Percentiles rank a stretch among this genome's conserved stretches.
phyloP scores from a whole-genome alignment of 108 stramenopile species.

The Pseudonitzschia pungens region DNA sequence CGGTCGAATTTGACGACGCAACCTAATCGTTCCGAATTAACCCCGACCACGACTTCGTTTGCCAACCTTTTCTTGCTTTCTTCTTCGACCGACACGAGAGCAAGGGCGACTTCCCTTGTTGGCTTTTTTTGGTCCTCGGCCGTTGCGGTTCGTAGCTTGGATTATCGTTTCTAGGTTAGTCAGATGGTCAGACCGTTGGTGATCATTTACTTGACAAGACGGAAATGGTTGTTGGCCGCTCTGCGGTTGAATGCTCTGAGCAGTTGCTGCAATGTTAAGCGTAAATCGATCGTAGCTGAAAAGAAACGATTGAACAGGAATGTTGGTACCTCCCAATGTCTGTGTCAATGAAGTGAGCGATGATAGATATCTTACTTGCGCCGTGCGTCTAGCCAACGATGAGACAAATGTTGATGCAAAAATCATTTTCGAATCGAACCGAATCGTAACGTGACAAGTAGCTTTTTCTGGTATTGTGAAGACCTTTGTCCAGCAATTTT shows the following conservation, averaged over 20 bases:
- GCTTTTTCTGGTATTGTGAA: no score
- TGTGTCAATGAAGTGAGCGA: background rate
- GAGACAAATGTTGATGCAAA: background rate
- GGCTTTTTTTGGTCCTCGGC: slow-evolving; percentile 60
- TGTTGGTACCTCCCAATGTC: no score
- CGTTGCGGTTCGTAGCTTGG: slow-evolving; percentile 68
- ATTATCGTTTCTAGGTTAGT: slow-evolving; percentile 15
- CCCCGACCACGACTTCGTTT: slow-evolving; percentile 31
- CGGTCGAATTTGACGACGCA: no score
- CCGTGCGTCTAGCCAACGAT: background rate
- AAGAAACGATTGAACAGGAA: no score
- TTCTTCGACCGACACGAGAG: slow-evolving; percentile 55
- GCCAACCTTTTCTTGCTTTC: slow-evolving; percentile 46
- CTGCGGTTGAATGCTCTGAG: no score
- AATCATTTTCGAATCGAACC: background rate
- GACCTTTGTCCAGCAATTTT: no score
- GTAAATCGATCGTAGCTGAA: no score
- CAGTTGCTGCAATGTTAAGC: no score
- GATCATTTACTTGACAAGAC: no score
- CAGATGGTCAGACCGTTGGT: background rate
- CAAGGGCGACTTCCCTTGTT: slow-evolving; percentile 74
- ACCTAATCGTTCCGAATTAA: background rate
- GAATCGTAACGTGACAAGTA: no score
- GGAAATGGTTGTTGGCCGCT: no score
- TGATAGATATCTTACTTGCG: background rate